Conservation (phyloP, 768 basidiomycete species). For the Mycena indigotica region DNA sequence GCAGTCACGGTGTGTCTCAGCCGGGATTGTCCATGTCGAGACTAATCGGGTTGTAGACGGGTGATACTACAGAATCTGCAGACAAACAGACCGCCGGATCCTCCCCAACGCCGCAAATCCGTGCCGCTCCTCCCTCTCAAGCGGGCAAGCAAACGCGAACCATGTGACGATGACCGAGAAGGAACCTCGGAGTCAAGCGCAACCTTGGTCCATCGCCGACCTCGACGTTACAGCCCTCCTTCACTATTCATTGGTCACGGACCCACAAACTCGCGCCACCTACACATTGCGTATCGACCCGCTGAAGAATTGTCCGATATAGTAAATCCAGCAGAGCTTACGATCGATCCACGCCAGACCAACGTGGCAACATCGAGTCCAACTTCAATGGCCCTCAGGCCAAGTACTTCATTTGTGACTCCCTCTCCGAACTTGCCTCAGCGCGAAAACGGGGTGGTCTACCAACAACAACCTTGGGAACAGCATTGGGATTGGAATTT, state of each 20-base stretch:
- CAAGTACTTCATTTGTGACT: background rate
- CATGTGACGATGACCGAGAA: background rate
- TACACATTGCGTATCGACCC: background rate
- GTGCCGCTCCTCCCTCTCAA: background rate
- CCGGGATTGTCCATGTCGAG: too few relatives aligned
- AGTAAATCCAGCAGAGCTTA: background rate
- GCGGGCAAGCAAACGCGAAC: background rate
- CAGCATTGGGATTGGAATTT: background rate
- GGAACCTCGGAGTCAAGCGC: background rate
- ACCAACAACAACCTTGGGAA: background rate
- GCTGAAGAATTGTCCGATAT: background rate
- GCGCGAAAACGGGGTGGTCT: too few relatives aligned
- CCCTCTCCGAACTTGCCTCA: background rate
- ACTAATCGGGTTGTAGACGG: background rate
- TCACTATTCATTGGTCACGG: background rate
- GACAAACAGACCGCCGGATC: background rate
- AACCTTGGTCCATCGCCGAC: background rate
- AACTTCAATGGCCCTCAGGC: background rate
- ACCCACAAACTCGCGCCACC: background rate
- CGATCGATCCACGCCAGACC: too few relatives aligned
- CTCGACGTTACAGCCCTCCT: too few relatives aligned
- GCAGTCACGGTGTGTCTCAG: background rate
- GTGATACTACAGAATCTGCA: background rate
- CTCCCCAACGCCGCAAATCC: background rate
- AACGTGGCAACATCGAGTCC: background rate